Base-by-base conservation (phyloP, 2,329 filamentous ascomycete genomes). In the Eutypa lata region DNA sequence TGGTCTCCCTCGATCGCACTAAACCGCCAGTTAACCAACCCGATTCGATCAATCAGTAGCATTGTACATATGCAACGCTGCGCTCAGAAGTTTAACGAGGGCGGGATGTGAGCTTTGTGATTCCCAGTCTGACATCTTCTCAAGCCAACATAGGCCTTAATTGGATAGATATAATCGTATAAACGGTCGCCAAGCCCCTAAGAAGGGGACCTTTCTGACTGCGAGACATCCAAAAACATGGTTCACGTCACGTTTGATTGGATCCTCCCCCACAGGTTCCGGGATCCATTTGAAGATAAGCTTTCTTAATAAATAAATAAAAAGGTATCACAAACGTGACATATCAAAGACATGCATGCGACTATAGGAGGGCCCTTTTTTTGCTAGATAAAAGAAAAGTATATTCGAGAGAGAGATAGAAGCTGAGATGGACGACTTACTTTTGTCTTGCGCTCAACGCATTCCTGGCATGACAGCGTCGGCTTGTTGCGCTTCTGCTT, bases 401-500 rank as follows among this genome's bases (percentile, higher is more conserved):
- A 43, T 21, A 37, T 13, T 55, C 35, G 45, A 24, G 37, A 22
- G 26, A 11, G 31, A 10, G 48, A 43, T 26, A 22, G 42, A 44
- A 26, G 45, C 43, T 28, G 28, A 53, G 49, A 61, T n/a, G n/a
- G 49, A 37, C 35, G 51, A 71, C 79, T 59, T 67, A 87, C 87
- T 78, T 90, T 92, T 22, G 89, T 92, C 73, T 92, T 92, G 60
- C 89, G 78, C 71, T 91, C 88, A 21, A 92, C 89, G 65, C 89
- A 93, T 67, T 91, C 88, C 56, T 86, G 81, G 64, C 89, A 92
- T 47, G 87, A 90, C 57, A 92, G 67, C 1, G 89, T 92, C 3
- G 89, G 89, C 69, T 93, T 93, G 72, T 93, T 93, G 47, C 89
- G 83, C 74, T 89, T 91, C 73, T 92, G 89, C 72, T 88, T 90